These are phyloP conservation scores for Nannochloris sp. DNA, from an alignment of 139 green algal species.

Conservation along the genomic window DNA sequence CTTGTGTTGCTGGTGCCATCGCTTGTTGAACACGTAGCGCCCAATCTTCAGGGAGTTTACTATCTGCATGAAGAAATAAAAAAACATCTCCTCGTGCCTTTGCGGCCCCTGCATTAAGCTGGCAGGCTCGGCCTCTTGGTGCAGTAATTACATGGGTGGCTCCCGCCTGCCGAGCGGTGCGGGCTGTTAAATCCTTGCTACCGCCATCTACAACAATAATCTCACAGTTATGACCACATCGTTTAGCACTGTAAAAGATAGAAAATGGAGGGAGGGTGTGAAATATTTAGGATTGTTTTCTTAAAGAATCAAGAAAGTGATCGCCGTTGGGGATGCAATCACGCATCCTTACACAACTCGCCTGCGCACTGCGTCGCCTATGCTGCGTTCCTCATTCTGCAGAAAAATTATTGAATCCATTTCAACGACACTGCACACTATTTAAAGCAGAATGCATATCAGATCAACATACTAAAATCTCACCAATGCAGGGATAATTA, in stretches of 20 bases:
- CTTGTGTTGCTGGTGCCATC: neutral
- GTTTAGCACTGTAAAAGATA: neutral
- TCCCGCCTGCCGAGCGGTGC: constrained; percentile 11
- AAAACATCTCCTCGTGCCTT: constrained; percentile 30
- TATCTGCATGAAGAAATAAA: constrained; percentile 68
- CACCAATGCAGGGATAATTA: constrained; percentile 18
- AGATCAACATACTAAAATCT: neutral
- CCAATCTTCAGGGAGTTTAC: constrained; percentile 32
- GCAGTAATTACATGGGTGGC: constrained; percentile 23
- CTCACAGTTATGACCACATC: neutral
- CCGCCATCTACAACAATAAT: constrained; percentile 61
- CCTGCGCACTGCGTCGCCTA: constrained; percentile 4
- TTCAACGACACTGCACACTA: neutral
- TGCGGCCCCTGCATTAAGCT: constrained; percentile 49
- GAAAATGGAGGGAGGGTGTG: too few species aligned
- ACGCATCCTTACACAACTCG: too few species aligned
- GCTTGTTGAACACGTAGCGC: neutral
- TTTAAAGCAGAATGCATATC: neutral
- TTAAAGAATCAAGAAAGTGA: too few species aligned
- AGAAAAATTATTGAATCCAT: neutral
- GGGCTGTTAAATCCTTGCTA: constrained; percentile 42
- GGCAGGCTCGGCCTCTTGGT: constrained; percentile 26
- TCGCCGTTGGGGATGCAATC: too few species aligned
- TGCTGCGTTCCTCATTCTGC: constrained; percentile 13
- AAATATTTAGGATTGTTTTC: too few species aligned